Percentiles rank a stretch among this genome's conserved stretches.
These are phyloP conservation scores for Lotus japonicus DNA, from an alignment of 306 rosid species.

Conservation along the genomic window DNA sequence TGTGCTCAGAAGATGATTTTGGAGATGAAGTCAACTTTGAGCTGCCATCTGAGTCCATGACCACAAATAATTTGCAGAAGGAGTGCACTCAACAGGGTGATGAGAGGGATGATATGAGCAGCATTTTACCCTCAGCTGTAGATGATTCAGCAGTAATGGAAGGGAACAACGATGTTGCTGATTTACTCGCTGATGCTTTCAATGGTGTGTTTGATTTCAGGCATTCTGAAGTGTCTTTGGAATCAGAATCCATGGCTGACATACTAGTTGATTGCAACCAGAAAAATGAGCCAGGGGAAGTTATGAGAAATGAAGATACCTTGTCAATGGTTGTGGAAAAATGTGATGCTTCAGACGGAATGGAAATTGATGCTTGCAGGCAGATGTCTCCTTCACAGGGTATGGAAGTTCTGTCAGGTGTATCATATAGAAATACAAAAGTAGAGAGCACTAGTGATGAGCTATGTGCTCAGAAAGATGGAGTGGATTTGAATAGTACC, in stretches of 20 bases:
- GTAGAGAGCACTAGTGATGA: constrained; percentile 22
- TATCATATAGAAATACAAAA: constrained; percentile 22
- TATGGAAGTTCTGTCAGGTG: constrained; percentile 32
- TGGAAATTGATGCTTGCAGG: constrained; percentile 33
- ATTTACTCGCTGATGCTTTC: constrained; percentile 22
- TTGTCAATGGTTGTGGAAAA: constrained; percentile 27
- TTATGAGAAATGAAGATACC: constrained; percentile 25
- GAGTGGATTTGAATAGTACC: constrained; percentile 26
- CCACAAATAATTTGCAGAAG: constrained; percentile 18
- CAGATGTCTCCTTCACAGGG: constrained; percentile 25
- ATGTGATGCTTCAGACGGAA: constrained; percentile 28
- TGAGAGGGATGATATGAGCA: constrained; percentile 29
- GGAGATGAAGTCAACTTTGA: constrained; percentile 27
- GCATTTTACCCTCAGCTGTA: constrained; percentile 15
- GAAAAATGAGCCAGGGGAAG: constrained; percentile 37
- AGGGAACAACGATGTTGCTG: constrained; percentile 14
- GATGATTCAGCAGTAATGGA: constrained; percentile 16
- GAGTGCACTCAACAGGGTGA: constrained; percentile 30
- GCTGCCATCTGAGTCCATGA: constrained; percentile 15
- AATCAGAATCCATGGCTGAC: constrained; percentile 20
- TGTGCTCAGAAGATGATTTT: constrained; percentile 23
- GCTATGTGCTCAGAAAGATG: constrained; percentile 29
- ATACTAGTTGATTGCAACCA: constrained; percentile 29
- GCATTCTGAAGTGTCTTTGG: constrained; percentile 31
- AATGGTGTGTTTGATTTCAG: constrained; percentile 24